Percentiles rank a stretch among this genome's conserved stretches.
phyloP scores from a whole-genome alignment of 106 monocot species.

The Vanilla planifolia region DNA sequence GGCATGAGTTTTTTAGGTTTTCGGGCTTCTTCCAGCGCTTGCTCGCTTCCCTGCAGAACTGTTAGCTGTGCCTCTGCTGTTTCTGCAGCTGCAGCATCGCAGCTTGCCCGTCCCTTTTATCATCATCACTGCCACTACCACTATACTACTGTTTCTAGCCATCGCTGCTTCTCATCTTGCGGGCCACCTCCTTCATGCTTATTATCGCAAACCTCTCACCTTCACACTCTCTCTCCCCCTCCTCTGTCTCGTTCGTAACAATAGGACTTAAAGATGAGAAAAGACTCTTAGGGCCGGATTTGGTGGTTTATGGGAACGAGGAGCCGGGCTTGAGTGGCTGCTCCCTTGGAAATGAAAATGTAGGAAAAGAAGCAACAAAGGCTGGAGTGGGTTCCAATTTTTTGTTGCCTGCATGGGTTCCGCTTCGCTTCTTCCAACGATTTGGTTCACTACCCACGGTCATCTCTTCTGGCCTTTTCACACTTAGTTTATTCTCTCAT shows the following conservation, averaged over 20 bases:
- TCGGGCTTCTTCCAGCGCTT: not conserved
- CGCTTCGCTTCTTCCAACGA: not conserved
- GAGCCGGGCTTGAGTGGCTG: not conserved
- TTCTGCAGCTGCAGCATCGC: not conserved
- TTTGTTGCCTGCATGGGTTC: not conserved
- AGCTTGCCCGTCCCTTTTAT: not conserved
- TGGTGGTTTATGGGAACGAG: not conserved
- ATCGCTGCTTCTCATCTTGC: too few relatives aligned
- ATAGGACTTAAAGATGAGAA: not conserved
- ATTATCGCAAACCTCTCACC: too few relatives aligned
- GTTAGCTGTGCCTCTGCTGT: too few relatives aligned
- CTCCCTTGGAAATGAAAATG: conserved; percentile 12
- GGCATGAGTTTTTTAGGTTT: not conserved
- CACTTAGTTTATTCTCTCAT: too few relatives aligned
- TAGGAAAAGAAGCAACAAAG: conserved; percentile 10
- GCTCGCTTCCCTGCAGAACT: not conserved
- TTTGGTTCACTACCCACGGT: too few relatives aligned
- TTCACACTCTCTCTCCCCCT: too few relatives aligned
- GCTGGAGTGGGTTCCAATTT: not conserved
- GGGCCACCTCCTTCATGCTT: too few relatives aligned
- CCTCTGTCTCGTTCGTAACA: not conserved
- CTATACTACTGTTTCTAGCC: too few relatives aligned
- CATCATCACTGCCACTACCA: not conserved
- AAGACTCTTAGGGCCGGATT: not conserved
- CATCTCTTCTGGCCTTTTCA: too few relatives aligned